Evolutionary conservation across 192 early-diverging fungal species (phyloP), one percentile per base, ranked within the genome.

Genomic region (Backusella psychrophila): DNA sequence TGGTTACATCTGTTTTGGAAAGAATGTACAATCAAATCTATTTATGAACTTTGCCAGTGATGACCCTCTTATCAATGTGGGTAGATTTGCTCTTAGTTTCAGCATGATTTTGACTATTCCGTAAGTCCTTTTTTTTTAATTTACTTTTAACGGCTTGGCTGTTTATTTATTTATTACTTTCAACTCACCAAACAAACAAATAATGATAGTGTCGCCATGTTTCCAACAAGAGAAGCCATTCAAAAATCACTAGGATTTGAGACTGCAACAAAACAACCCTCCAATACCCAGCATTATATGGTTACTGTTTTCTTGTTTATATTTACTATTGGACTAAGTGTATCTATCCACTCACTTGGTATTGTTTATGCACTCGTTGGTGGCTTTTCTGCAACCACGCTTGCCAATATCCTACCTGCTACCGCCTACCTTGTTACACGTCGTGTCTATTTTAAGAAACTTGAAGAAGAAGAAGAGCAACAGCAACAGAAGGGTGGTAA

Each of bases 21-120:
- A 81, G n/a, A 83, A 83, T 71, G 89, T 89, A 4, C 76, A 89
- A 69, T 86, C 91, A 66, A 93, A 93, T 42, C 75, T 93, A 72
- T 90, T 93, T 70, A 87, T 88, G 75, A 91, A 91, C 74, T 93
- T 93, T 80, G 78, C 83, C 3, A 52, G 66, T 14, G 87, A 88
- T 39, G 91, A 93, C 66, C 77, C 52, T 5, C 46, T 87, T 67
- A 87, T 90, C 38, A 93, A 93, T 59, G 66, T 88, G 36, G 90
- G 90, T 1, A 87, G 91, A 11, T 81, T 83, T 29, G 80, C 89
- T 34, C 76, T 93, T 17, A 89, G 86, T 2, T 82, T 91, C 52
- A 87, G 83, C 33, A 82, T 93, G 82, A 83, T 89, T n/a, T 81
- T 91, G 63, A 91, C 91, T 14, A 78, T 88, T 21, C 87, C 87